Evolutionary conservation across 2,329 filamentous ascomycete species (phyloP), one percentile per base, ranked within the genome.

Genomic region (Colletotrichum spinosum): DNA sequence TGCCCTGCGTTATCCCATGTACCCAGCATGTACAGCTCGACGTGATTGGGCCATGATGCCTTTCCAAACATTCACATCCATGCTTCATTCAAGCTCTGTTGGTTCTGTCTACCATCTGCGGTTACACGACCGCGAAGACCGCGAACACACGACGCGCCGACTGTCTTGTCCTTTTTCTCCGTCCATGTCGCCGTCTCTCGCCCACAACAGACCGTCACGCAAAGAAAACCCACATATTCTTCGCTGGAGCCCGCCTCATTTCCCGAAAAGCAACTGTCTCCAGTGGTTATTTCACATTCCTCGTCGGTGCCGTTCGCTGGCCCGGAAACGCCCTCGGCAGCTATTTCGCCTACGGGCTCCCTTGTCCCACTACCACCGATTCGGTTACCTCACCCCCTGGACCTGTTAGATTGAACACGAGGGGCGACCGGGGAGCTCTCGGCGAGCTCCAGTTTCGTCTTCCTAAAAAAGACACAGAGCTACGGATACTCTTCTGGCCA

Each of bases 401-500:
- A 39, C 51, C 61, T 66, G 25, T 63, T 49, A 62, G 52, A 63
- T 66, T 66, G 63, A 63, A 66, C 63, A 53, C 48, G 58, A 66
- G 63, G 57, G 62, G 62, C 9, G 57, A 55, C 50, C 51, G 41
- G 42, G 42, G 42, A 44, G 44, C 52, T 45, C n/a, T 37, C 56
- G 48, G 56, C 49, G 53, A 51, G 55, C 55, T 58, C 55, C 55
- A 58, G 55, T 55, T 33, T 57, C 55, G 42, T 44, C 55, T 57
- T 48, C 42, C 4, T 49, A 49, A 49, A 57, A 57, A 57, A 11
- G 33, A 45, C 17, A 41, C 34, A 25, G 15, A 59, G 37, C 35
- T 60, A 25, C 15, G 41, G 15, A 6, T 52, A 35, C 44, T 39
- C 9, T 12, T 58, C 37, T 38, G 33, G 55, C 39, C 46, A 50